Evolutionary conservation across 495 filamentous ascomycete species (phyloP).

Genomic region (Podospora anserina): DNA sequence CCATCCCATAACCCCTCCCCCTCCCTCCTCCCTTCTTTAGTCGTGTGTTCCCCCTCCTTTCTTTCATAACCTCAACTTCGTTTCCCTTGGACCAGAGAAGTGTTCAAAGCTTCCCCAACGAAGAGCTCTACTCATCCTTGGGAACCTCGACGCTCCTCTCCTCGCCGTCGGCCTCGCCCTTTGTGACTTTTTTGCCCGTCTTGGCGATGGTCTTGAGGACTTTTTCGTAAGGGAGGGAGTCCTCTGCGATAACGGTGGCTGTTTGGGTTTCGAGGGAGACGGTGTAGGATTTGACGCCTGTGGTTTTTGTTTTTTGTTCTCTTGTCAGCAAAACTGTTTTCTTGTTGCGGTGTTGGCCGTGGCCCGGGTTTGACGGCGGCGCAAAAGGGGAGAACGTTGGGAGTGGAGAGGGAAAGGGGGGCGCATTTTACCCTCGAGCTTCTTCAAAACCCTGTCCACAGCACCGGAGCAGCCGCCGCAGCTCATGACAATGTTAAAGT

Average conservation of each 20-base stretch:
- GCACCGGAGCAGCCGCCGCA: conserved; percentile 64
- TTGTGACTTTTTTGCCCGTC: conserved; percentile 87
- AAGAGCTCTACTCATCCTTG: conserved; percentile 24
- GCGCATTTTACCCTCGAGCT: conserved; percentile 66
- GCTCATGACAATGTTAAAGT: conserved; percentile 65
- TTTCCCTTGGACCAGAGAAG: neutral
- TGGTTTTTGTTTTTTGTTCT: neutral
- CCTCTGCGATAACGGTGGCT: conserved; percentile 66
- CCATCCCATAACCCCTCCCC: neutral
- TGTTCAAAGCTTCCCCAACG: neutral
- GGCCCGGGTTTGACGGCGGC: neutral
- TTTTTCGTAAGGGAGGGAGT: conserved; percentile 65
- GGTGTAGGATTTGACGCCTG: conserved; percentile 82
- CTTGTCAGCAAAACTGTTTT: neutral
- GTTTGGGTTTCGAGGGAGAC: conserved; percentile 82
- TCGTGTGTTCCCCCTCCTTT: neutral
- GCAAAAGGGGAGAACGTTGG: neutral
- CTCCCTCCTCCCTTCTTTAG: neutral
- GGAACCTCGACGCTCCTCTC: conserved; percentile 45
- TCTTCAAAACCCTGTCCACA: conserved; percentile 90
- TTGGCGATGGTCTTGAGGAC: conserved; percentile 89
- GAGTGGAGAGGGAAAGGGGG: conserved; percentile 11
- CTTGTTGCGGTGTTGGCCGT: no score
- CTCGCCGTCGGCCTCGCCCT: conserved; percentile 60
- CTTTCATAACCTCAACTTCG: neutral